A percentile compares a stretch with the other conserved stretches of the same genome.
Evolutionary conservation across 2,329 filamentous ascomycete genomes (phyloP).

Genomic region (Pleochaeta shiraiana): DNA sequence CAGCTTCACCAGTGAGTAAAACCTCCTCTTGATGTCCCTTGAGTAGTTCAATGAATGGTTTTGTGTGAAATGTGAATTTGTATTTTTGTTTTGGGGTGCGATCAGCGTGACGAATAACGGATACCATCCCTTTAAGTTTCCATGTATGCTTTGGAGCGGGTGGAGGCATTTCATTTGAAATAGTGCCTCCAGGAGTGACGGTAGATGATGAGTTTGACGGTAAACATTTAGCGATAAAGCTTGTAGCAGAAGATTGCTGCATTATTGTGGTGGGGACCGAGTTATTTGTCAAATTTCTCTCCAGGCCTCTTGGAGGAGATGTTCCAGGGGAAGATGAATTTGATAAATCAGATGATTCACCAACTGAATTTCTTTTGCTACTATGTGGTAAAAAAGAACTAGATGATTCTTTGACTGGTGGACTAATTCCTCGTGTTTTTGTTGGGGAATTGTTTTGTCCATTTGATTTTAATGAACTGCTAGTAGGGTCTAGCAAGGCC

Average conservation of each 20-base stretch:
- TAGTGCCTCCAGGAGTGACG: slow-evolving; percentile 6
- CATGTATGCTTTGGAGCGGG: slow-evolving; percentile 74
- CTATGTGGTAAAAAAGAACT: slow-evolving; percentile 29
- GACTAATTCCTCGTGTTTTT: slow-evolving; percentile 10
- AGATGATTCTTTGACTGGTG: slow-evolving; percentile 23
- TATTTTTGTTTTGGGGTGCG: slow-evolving; percentile 98
- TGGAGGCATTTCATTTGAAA: slow-evolving; percentile 17
- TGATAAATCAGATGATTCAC: slow-evolving; percentile 24
- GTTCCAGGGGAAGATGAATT: slow-evolving; percentile 12
- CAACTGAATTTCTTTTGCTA: slow-evolving; percentile 20
- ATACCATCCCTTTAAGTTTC: slow-evolving; percentile 96
- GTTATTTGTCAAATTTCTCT: background rate
- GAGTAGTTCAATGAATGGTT: slow-evolving; percentile 83
- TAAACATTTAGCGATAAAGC: slow-evolving; percentile 7
- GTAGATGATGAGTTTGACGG: slow-evolving; percentile 10
- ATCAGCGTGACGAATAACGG: slow-evolving; percentile 89
- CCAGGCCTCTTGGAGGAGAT: slow-evolving; percentile 11
- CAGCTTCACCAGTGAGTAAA: slow-evolving; percentile 75
- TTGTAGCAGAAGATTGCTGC: slow-evolving; percentile 13
- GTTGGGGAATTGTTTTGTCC: background rate
- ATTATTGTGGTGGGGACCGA: slow-evolving; percentile 11
- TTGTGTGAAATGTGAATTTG: slow-evolving; percentile 97
- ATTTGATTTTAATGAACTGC: slow-evolving; percentile 10
- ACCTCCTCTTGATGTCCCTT: slow-evolving; percentile 96
- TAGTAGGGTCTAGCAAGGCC: slow-evolving; percentile 19